Percentiles rank a stretch among this genome's conserved stretches.
phyloP scores from a whole-genome alignment of 2,329 filamentous ascomycete species.

The Triangularia verruculosa region DNA sequence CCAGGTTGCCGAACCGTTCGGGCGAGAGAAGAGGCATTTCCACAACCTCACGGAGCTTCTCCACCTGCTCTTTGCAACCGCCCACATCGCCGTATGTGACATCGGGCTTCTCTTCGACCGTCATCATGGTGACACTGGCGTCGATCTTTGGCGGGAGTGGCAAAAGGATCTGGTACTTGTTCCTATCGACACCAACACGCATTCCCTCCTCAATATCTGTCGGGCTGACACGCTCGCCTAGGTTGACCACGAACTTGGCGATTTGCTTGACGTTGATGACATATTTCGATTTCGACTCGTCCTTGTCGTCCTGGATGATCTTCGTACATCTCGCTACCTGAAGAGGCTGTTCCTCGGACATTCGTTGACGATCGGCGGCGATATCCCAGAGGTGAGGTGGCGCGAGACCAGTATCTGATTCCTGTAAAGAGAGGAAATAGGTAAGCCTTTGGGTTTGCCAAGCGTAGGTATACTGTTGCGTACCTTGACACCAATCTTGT shows the following conservation, averaged over 20 bases:
- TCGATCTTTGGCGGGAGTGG: slow-evolving; percentile 98
- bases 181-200: slow-evolving; percentile 95
- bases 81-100: slow-evolving; percentile 98
- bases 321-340: slow-evolving; percentile 98
- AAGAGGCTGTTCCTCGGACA: slow-evolving; percentile 96
- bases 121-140: slow-evolving; percentile 99
- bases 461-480: not conserved
- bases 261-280: slow-evolving; percentile 99
- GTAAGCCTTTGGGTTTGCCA: not conserved
- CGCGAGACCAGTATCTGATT: slow-evolving; percentile 97
- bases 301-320: slow-evolving; percentile 96
- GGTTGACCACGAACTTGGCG: slow-evolving; percentile 97
- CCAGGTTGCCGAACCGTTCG: slow-evolving; percentile 96
- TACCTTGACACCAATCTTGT: slow-evolving; percentile 92
- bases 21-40: slow-evolving; percentile 97
- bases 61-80: slow-evolving; percentile 98
- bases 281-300: slow-evolving; percentile 98
- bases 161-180: slow-evolving; percentile 98
- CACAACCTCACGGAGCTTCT: slow-evolving; percentile 97
- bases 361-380: slow-evolving; percentile 94
- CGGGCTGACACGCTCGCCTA: slow-evolving; percentile 92
- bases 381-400: slow-evolving; percentile 99
- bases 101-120: slow-evolving; percentile 98
- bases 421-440: slow-evolving; percentile 48
- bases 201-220: slow-evolving; percentile 99